Base-by-base conservation (phyloP, 257 asterid genomes). In the Leptodermis oblonga region DNA sequence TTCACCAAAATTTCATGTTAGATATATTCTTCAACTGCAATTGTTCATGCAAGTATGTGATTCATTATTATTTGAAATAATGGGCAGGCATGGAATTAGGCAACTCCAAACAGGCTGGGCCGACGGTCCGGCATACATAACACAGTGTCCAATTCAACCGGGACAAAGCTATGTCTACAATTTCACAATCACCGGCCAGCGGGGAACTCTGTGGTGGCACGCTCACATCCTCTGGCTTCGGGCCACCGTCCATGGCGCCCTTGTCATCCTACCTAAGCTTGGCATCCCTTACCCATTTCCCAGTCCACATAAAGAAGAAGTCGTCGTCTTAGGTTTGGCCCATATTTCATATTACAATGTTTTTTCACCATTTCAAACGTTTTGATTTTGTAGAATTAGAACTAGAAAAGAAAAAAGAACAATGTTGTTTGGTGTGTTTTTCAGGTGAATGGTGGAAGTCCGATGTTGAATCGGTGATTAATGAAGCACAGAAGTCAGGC, bases 401-500 rank as follows among this genome's bases (percentile, higher is more conserved):
- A 12, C 3, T 23, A 2, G 22, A 22, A 34, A 34, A 34, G 6
- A 34, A 34, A 34, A 34, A 0, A 67, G 9, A 34, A 18, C 49
- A n/a, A 52, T 45, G 34, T 39, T 41, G 62, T 58, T 22, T 14
- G 3, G n/a, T 9, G 10, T 13, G 22, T 33, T 7, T 7, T 18
- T 63, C n/a, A 88, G 97, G 95, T 30, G 97, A 91, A 69, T 91
- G 96, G 96, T 88, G 97, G 97, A 91, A 88, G 25, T 74, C 90
- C 34, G 96, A 91, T 67, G 92, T 91, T 59, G 96, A 91, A 73
- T 70, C 68, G 20, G 86, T 91, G 53, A 61, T 91, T 67, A 76
- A 83, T 70, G 72, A 66, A 41, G 95, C 92, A 6, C 75, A 69
- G 84, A 55, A 69, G 34, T 76, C 79, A 20, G 97, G 97, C 12